phyloP scores from a whole-genome alignment of 441 rosid genomes.

The Arabidopsis hybrid region DNA sequence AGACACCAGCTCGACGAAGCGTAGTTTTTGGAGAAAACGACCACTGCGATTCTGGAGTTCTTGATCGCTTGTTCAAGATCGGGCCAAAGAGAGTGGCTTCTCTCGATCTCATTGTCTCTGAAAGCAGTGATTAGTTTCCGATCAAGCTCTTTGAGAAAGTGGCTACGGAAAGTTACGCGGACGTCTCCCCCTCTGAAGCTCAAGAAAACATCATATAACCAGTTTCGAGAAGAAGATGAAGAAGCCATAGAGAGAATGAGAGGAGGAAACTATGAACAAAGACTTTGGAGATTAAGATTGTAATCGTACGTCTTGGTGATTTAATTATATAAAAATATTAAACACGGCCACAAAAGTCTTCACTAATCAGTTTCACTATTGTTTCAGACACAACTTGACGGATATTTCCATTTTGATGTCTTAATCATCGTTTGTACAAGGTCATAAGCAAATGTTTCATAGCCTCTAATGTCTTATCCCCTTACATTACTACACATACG shows the following conservation, averaged over 20 bases:
- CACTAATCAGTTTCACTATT: too few species aligned
- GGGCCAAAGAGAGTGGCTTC: not conserved
- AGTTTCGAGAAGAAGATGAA: not conserved
- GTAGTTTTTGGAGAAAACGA: not conserved
- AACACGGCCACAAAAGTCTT: too few species aligned
- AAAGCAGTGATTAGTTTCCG: not conserved
- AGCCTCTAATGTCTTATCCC: too few species aligned
- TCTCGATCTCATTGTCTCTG: conserved; percentile 4
- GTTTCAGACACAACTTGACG: too few species aligned
- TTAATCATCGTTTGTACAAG: too few species aligned
- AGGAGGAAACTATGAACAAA: too few species aligned
- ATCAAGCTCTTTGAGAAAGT: not conserved
- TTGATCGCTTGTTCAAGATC: not conserved
- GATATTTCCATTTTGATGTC: too few species aligned
- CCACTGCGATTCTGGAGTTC: not conserved
- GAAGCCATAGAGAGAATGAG: not conserved
- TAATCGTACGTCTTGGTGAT: too few species aligned
- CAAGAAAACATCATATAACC: conserved; percentile 7
- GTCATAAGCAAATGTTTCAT: too few species aligned
- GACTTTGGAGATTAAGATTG: too few species aligned
- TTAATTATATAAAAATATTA: too few species aligned
- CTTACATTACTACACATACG: too few species aligned
- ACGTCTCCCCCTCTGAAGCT: conserved; percentile 29
- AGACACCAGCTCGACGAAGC: conserved; percentile 18
- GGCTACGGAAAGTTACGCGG: not conserved